A percentile compares a stretch with the other conserved stretches of the same genome.
Conservation (phyloP, 192 early-diverging fungal species). For the Dimargaris cristalligena region DNA sequence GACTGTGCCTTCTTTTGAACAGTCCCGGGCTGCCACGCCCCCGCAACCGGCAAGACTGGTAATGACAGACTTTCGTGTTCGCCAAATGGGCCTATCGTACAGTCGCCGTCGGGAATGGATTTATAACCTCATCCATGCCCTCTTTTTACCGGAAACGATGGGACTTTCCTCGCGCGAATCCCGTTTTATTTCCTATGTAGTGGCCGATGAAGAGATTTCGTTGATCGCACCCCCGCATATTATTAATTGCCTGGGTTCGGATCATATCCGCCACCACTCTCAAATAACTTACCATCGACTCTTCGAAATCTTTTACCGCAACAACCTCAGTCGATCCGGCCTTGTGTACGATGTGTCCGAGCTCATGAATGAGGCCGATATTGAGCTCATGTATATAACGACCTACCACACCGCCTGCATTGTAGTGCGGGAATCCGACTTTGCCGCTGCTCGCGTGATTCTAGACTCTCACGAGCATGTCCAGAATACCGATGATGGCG, state of each 20-base stretch:
- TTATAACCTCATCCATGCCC: neutral
- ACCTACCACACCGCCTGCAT: conserved; percentile 6
- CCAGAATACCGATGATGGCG: neutral
- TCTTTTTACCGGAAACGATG: neutral
- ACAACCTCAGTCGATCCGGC: neutral
- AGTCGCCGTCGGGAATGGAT: neutral
- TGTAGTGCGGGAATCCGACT: neutral
- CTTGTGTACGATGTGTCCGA: neutral
- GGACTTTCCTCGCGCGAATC: neutral
- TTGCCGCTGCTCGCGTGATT: neutral
- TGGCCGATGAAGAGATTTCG: neutral
- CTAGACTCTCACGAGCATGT: neutral
- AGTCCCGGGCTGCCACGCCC: neutral
- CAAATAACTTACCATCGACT: neutral
- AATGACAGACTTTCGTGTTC: neutral
- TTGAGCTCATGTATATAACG: conserved; percentile 2
- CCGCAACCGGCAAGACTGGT: neutral
- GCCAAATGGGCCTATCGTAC: neutral
- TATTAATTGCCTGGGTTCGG: neutral
- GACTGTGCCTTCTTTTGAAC: neutral
- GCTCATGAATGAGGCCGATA: neutral
- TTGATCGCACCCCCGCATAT: neutral
- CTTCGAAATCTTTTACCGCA: conserved; percentile 6
- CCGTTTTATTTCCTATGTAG: conserved; percentile 2
- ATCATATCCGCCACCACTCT: neutral